phyloP scores from a whole-genome alignment of 202 grass and related monocot genomes.

The Dendrocalamus latiflorus region DNA sequence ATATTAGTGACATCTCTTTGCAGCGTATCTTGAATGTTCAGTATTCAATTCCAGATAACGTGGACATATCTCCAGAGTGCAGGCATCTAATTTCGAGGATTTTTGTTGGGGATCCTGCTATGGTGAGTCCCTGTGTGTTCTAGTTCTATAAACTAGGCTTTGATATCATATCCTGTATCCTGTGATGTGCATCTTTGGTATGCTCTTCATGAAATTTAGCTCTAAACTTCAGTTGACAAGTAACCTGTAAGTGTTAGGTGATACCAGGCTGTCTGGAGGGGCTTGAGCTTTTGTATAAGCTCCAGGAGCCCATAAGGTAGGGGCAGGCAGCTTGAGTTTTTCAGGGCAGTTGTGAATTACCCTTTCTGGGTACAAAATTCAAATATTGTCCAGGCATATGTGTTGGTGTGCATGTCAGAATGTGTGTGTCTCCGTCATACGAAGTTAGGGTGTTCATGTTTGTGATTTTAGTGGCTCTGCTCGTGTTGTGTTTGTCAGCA shows the following conservation, averaged over 20 bases:
- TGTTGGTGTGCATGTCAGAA: background rate
- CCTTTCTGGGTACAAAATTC: background rate
- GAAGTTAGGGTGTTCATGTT: background rate
- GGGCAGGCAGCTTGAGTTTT: background rate
- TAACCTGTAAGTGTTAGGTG: background rate
- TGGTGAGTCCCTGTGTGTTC: slow-evolving; percentile 36
- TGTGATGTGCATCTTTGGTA: background rate
- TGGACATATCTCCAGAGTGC: slow-evolving; percentile 70
- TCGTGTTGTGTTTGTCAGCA: background rate
- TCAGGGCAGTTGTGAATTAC: background rate
- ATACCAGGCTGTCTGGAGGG: background rate
- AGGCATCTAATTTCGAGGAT: slow-evolving; percentile 63
- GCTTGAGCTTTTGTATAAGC: background rate
- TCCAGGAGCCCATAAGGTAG: background rate
- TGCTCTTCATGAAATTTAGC: background rate
- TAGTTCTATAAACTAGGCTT: slow-evolving; percentile 3
- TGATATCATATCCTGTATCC: background rate
- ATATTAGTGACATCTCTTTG: slow-evolving; percentile 19
- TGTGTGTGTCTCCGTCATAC: background rate
- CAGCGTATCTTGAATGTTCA: slow-evolving; percentile 78
- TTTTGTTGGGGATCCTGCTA: slow-evolving; percentile 66
- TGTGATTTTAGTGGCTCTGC: background rate
- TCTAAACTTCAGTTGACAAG: background rate
- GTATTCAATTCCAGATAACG: slow-evolving; percentile 72
- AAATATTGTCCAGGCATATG: background rate